These are phyloP conservation scores for Chrysoporthe cubensis DNA, from an alignment of 2,329 filamentous ascomycete species.

Conservation along the genomic window DNA sequence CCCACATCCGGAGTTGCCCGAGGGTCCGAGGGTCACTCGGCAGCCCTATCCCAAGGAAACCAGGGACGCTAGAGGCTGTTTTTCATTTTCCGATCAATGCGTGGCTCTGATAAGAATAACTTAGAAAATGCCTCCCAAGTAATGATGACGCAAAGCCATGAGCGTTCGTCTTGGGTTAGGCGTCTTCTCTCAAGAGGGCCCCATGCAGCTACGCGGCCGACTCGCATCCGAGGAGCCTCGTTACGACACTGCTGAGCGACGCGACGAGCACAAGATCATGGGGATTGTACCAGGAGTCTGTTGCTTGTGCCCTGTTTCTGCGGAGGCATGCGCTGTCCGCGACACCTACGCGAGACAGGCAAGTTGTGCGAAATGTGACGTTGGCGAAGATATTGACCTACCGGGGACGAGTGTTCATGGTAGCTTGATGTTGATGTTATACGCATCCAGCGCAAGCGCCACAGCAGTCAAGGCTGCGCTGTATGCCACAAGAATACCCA, in stretches of 20 bases:
- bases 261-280: neutral
- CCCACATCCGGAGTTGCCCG: no score
- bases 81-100: no score
- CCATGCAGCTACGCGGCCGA: no score
- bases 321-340: neutral
- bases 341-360: neutral
- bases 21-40: no score
- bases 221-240: no score
- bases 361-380: neutral
- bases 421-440: slow-evolving; percentile 72
- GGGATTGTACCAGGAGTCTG: neutral
- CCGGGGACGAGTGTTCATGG: neutral
- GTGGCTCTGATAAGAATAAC: no score
- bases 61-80: no score
- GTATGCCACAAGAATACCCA: slow-evolving; percentile 78
- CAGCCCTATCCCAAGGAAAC: no score
- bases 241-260: neutral
- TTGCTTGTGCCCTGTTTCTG: neutral
- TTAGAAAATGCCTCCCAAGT: no score
- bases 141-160: no score
- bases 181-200: no score
- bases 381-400: neutral
- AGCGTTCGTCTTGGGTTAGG: no score
- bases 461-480: slow-evolving; percentile 67
- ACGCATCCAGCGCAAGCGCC: slow-evolving; percentile 69